A percentile compares a stretch with the other conserved stretches of the same genome.
Evolutionary conservation across 352 stramenopile species (phyloP).

Genomic region (Hyaloperonospora arabidopsidis): DNA sequence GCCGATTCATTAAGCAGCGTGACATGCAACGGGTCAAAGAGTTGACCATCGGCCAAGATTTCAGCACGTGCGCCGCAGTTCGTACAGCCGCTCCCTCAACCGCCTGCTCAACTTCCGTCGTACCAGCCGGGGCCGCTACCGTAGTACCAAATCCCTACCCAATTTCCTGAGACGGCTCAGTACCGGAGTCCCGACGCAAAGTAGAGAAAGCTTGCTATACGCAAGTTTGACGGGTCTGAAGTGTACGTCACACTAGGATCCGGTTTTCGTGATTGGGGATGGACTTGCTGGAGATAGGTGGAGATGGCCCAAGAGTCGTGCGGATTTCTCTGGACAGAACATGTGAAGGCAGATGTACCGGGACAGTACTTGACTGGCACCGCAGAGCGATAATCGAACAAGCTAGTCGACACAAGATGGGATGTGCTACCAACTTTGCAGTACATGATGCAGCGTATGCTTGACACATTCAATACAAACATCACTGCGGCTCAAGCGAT

Average conservation of each 20-base stretch:
- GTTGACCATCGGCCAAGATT: background rate
- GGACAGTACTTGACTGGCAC: background rate
- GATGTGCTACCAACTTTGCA: no score
- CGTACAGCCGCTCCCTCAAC: background rate
- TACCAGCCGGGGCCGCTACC: background rate
- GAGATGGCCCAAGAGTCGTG: background rate
- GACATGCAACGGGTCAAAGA: background rate
- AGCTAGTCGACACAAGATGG: constrained; percentile 1
- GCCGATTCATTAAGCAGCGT: background rate
- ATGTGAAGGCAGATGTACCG: background rate
- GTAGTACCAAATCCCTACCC: background rate
- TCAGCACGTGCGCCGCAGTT: background rate
- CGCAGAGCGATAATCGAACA: background rate
- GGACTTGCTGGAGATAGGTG: background rate
- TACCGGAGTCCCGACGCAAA: background rate
- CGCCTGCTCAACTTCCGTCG: background rate
- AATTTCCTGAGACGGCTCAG: background rate
- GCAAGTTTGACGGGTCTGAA: background rate
- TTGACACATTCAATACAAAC: no score
- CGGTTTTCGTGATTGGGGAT: background rate
- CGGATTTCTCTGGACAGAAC: background rate
- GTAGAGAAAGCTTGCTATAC: background rate
- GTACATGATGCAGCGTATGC: no score
- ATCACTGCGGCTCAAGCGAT: no score
- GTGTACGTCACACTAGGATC: constrained; percentile 1